Evolutionary conservation across 805 yeast species (phyloP).

Genomic region (Ogataea salicorniae): DNA sequence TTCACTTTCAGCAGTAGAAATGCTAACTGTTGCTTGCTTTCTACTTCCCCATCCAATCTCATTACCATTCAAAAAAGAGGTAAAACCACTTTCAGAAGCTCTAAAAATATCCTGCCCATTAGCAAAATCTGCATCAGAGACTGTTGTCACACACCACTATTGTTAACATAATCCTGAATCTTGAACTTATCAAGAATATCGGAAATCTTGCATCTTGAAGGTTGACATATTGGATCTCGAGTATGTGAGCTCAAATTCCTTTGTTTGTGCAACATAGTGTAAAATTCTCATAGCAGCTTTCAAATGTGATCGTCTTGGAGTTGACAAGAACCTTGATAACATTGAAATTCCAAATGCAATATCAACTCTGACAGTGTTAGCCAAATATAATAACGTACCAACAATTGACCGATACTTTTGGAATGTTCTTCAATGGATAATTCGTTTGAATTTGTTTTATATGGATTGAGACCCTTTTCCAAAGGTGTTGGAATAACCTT

Average conservation of each 20-base stretch:
- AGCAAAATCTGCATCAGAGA: background rate
- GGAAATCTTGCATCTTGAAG: background rate
- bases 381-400: conserved; percentile 2
- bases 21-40: background rate
- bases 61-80: background rate
- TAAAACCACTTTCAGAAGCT: background rate
- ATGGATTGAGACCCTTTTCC: no score
- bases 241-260: background rate
- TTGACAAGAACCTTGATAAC: background rate
- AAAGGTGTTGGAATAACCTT: no score
- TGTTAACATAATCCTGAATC: background rate
- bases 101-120: background rate
- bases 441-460: background rate
- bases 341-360: conserved; percentile 2
- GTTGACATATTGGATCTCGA: background rate
- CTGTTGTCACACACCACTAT: background rate
- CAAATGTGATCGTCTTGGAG: background rate
- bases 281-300: background rate
- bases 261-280: background rate
- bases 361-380: conserved; percentile 6
- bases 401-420: conserved; percentile 1
- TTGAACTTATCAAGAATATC: background rate
- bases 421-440: background rate
- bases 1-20: background rate
- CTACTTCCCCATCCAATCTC: background rate